These are phyloP conservation scores for Mycena latifolia DNA, from an alignment of 768 basidiomycete genomes.

Conservation along the genomic window DNA sequence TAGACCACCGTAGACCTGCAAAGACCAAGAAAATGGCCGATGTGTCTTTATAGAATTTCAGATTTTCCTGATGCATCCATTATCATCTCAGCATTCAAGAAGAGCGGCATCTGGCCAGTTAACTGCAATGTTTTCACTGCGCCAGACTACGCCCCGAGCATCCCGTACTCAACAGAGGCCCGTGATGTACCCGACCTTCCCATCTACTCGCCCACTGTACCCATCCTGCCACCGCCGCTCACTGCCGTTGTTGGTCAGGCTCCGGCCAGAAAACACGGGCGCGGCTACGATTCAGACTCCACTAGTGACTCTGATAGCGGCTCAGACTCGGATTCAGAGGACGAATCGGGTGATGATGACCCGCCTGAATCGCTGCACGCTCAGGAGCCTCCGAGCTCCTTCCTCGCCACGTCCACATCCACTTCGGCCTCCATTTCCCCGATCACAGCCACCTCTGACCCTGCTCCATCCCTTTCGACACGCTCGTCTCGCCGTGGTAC, in stretches of 20 bases:
- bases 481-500: no score
- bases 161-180: slow-evolving; percentile 1
- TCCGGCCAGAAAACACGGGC: no score
- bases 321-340: not conserved
- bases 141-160: slow-evolving; percentile 41
- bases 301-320: not conserved
- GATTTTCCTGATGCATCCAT: no score
- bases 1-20: no score
- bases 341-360: no score
- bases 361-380: no score
- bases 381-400: no score
- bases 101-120: slow-evolving; percentile 17
- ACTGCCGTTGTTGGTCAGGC: no score
- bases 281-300: not conserved
- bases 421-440: not conserved
- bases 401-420: no score
- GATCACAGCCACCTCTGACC: not conserved
- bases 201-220: not conserved
- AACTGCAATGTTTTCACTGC: slow-evolving; percentile 38
- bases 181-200: not conserved
- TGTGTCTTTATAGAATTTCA: no score
- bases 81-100: slow-evolving; percentile 37
- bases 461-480: not conserved
- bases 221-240: not conserved
- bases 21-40: no score